A percentile compares a stretch with the other conserved stretches of the same genome.
Conservation (phyloP, 2,329 filamentous ascomycete genomes). For the Blastomyces gilchristii region DNA sequence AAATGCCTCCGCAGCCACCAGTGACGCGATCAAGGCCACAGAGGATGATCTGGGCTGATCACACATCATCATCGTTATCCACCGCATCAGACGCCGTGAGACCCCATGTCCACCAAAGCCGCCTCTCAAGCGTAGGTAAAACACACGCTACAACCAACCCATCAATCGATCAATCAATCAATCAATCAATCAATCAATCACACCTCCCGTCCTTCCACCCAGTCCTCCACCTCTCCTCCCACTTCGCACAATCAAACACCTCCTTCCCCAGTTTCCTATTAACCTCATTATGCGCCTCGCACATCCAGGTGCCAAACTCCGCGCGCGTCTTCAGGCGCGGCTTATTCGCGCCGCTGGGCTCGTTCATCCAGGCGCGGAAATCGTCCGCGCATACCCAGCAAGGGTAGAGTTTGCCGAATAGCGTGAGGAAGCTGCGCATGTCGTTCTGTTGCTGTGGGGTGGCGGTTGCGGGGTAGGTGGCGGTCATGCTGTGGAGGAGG, state of each 20-base stretch:
- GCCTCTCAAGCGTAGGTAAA: too few relatives aligned
- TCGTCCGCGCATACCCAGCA: slow-evolving; percentile 95
- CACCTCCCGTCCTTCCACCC: slow-evolving; percentile 65
- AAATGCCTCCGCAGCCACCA: neutral
- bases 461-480: slow-evolving; percentile 66
- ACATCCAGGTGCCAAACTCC: slow-evolving; percentile 42
- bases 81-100: neutral
- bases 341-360: slow-evolving; percentile 47
- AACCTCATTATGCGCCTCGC: slow-evolving; percentile 42
- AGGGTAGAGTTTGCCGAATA: slow-evolving; percentile 82
- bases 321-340: slow-evolving; percentile 47
- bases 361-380: slow-evolving; percentile 70
- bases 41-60: neutral
- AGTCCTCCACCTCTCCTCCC: slow-evolving; percentile 91
- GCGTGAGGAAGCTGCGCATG: slow-evolving; percentile 63
- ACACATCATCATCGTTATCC: neutral
- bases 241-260: slow-evolving; percentile 76
- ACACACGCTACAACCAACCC: neutral
- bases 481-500: slow-evolving; percentile 81
- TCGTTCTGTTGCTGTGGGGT: slow-evolving; percentile 61
- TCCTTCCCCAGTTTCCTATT: slow-evolving; percentile 74
- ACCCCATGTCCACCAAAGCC: neutral
- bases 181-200: slow-evolving; percentile 35
- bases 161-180: slow-evolving; percentile 12
- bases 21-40: neutral